Evolutionary conservation across 2,329 filamentous ascomycete species (phyloP), one percentile per base, ranked within the genome.

Genomic region (Colletotrichum graminicola): DNA sequence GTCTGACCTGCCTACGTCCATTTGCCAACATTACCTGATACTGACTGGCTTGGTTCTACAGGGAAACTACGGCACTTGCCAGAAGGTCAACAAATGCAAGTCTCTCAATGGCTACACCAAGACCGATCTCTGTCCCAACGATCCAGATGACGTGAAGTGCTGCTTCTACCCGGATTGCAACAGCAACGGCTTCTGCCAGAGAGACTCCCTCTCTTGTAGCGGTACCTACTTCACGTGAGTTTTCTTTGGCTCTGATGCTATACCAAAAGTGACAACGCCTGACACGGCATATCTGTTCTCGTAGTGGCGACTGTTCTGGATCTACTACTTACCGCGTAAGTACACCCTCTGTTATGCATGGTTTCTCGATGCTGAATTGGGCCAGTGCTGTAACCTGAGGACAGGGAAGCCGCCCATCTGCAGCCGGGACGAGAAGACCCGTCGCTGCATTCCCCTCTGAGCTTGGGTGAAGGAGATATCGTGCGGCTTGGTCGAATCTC

Each of bases 151-250:
- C n/a, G 69, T 70, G 18, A 72, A 71, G 39, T 72, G 69, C 56
- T 72, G 69, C 56, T 64, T 72, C 45, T 70, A 65, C 16, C 69
- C 69, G 23, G 52, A 65, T 26, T 72, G 69, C 55, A 72, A 70
- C 47, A 47, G 36, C 52, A 70, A 47, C 5, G 66, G 66, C 29
- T 65, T 59, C 54, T 72, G 69, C 49, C 62, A 69, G 66, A 66
- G 49, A 23, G 60, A 72, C 41, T 56, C n/a, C 26, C 61, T 72
- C 23, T 65, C 60, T 10, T 72, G 69, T 60, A 39, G 45, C 32
- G 69, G 69, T 39, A 57, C 57, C 18, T 72, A 72, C 69, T 55
- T 61, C 16, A 72, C 54, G 69, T 70, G 11, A 10, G 60, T 29
- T 2, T 4, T 10, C 52, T n/a, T 45, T 14, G 8, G 12, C 21